Evolutionary conservation across 1,284 basidiomycete species (phyloP), one percentile per base, ranked within the genome.

Genomic region (Wallemia mellicola): DNA sequence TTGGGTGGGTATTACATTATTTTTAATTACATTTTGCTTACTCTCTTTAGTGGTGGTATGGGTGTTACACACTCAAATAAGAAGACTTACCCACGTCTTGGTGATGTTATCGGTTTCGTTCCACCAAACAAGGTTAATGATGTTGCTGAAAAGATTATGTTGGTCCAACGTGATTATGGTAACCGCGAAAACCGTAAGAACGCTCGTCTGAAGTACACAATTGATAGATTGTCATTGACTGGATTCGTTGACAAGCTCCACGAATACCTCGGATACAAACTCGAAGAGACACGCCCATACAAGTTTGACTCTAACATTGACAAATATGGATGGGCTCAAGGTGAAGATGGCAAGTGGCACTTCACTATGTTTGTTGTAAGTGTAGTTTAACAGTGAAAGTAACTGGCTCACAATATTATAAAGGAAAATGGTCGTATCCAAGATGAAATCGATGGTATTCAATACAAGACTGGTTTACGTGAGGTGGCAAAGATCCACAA

Each of bases 1-100:
- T 84, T 56, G 88, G 38, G 38, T 48, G 38, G 19, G 38, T 48
- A n/a, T 63, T 60, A 15, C 38, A 15, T 11, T 11, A 48, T 48
- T 11, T 48, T 48, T 11, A 72, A 71, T 67, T 72, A 73, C 66
- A 64, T 72, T 38, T 63, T 66, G 72, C 19, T 71, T 22, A n/a
- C 38, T 22, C 38, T 17, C 28, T n/a, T 9, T 32, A 48, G 92
- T 65, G 92, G 92, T 67, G 94, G 92, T 61, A 99, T 99, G 92
- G 92, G 92, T 71, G 92, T 98, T 57, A 96, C 92, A 0, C 91
- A 98, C 69, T 88, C 86, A 59, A 94, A 88, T 77, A 98, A 96
- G 76, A 91, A 92, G 75, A 99, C 92, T 0, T 98, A 98, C 71
- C 94, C 94, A 56, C 81, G 94, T 62, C 72, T 83, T 54, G 89